phyloP scores from a whole-genome alignment of 2,329 filamentous ascomycete species.

The Aspergillus cejpii region DNA sequence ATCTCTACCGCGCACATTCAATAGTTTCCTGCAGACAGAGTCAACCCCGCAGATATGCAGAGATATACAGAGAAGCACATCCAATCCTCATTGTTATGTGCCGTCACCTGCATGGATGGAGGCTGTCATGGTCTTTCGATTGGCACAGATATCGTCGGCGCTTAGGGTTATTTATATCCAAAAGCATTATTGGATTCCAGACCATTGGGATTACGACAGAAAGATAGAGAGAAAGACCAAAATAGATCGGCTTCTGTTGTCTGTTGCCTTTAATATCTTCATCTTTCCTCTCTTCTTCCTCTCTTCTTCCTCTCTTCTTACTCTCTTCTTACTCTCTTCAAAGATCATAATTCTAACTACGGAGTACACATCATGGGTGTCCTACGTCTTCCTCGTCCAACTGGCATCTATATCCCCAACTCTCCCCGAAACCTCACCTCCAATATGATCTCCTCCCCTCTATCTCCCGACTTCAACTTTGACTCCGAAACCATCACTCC shows the following conservation, averaged over 20 bases:
- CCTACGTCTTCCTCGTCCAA: conserved; percentile 32
- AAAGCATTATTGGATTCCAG: conserved; percentile 10
- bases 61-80: neutral
- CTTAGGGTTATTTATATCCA: conserved; percentile 14
- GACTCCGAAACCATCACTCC: conserved; percentile 34
- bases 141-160: conserved; percentile 7
- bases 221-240: conserved; percentile 1
- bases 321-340: neutral
- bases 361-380: conserved; percentile 26
- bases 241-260: conserved; percentile 1
- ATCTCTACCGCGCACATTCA: neutral
- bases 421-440: conserved; percentile 33
- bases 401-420: conserved; percentile 32
- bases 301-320: neutral
- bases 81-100: neutral
- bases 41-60: neutral
- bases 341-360: neutral
- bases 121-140: neutral
- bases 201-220: neutral
- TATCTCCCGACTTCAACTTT: conserved; percentile 35
- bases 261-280: neutral
- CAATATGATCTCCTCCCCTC: conserved; percentile 39
- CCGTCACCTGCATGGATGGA: neutral
- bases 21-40: neutral
- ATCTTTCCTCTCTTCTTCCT: neutral